Base-by-base conservation (phyloP, 306 rosid species). In the Vigna hirtella region DNA sequence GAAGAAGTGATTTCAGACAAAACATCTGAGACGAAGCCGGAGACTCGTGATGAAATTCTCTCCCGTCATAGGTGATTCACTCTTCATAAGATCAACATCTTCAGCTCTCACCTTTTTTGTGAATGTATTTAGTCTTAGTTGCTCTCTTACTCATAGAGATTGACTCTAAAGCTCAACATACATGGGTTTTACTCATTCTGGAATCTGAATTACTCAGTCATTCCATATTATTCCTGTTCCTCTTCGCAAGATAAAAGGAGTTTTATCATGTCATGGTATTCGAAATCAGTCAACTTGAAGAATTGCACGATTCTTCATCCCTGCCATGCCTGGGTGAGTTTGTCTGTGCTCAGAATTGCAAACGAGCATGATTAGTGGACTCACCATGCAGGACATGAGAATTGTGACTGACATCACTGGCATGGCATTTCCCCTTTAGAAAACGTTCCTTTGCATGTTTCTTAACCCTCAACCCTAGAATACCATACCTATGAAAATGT, bases 21-120 rank as follows among this genome's bases (percentile, higher is more conserved):
- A 55, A 55, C 68, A 61, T 45, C 87, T 48, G 74, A 77, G 79
- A 77, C 77, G 69, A 76, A 85, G 75, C 89, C 77, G 17, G 98
- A 95, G 81, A 83, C 85, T 70, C 93, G 84, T 9, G 98, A 95
- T 83, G 97, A 92, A 28, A 85, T 89, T 87, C 97, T 92, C 64
- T 76, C 96, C 2, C 81, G 87, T 5, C 89, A 86, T 79, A 86
- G 87, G 87, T 83, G 48, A 83, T 50, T 22, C 55, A 7, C 79
- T 30, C 56, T 71, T 48, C 63, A 55, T 48, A 30, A 74, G 65
- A 69, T 70, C 72, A 43, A 52, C 38, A 5, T 12, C 30, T 17
- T 72, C 0, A 34, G 17, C 15, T 48, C 53, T 77, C 24, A 49
- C 26, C 48, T 40, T 42, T 66, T 81, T 57, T 16, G 22, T 65